These are phyloP conservation scores for Jackrogersella multiformis DNA, from an alignment of 495 filamentous ascomycete species.

Conservation along the genomic window DNA sequence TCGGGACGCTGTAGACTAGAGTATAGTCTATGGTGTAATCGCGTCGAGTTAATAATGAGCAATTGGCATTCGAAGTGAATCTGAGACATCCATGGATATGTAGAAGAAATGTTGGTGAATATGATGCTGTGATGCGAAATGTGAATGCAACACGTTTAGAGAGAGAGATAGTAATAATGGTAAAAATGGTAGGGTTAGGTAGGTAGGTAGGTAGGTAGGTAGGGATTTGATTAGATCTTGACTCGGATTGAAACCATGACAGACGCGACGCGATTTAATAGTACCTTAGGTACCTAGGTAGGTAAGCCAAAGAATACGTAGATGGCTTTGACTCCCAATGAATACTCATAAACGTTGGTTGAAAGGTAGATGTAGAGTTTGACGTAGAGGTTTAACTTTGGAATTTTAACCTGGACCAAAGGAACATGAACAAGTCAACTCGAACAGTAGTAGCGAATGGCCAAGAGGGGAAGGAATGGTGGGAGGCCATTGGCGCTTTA, in stretches of 20 bases:
- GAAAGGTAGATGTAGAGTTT: conserved; percentile 15
- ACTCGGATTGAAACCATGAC: conserved; percentile 1
- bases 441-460: conserved; percentile 23
- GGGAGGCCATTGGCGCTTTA: conserved; percentile 38
- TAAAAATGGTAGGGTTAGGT: background rate
- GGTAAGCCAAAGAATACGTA: background rate
- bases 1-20: conserved; percentile 5
- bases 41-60: conserved; percentile 5
- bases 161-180: too few species aligned
- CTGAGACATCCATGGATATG: conserved; percentile 18
- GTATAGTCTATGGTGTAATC: conserved; percentile 2
- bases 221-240: background rate
- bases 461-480: conserved; percentile 34
- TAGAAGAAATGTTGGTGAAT: conserved; percentile 5
- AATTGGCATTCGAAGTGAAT: conserved; percentile 12
- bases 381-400: conserved; percentile 7
- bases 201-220: too few species aligned
- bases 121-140: background rate
- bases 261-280: conserved; percentile 16
- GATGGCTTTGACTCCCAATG: conserved; percentile 6
- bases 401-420: conserved; percentile 9
- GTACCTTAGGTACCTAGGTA: too few species aligned
- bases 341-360: background rate
- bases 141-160: background rate
- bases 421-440: conserved; percentile 27